Evolutionary conservation across 805 yeast genomes (phyloP), one percentile per base, ranked within the genome.

Genomic region (Saturnispora gosingensis): DNA sequence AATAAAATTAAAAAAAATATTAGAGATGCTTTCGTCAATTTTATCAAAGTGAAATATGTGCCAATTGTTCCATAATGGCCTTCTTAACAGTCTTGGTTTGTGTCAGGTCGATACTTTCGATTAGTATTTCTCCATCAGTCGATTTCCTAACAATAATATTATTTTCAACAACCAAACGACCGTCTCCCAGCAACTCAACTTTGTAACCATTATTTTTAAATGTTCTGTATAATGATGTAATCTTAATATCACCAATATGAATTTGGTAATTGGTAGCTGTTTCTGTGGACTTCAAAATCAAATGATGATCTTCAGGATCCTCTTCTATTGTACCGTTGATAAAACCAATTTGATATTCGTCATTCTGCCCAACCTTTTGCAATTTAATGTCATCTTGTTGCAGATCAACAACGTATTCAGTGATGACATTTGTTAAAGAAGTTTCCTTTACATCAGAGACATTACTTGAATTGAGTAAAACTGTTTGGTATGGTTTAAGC

Each of bases 131-230:
- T 43, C 97, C 95, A 46, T 88, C 88, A 43, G 77, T 83, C 3
- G 85, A 73, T 63, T 91, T 91, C 50, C 88, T 72, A 8, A 93
- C 80, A 1, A 87, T 83, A 16, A 93, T 77, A 49, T 72, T 72
- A 51, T 84, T 85, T 61, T 90, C 90, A 43, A 95, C 85, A 13
- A 90, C 95, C 39, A 93, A 70, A 0, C 89, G 82, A 64, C 98
- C 98, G 65, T 89, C 97, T 50, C 97, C 95, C 65, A 85, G 81
- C 65, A 91, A 88, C 61, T 90, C 97, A 0, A 95, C 97, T 49
- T 71, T 73, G 59, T 85, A 78, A 46, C 87, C 85, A 51, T 70
- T 67, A 5, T 73, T 69, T 30, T 73, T 68, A 36, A 93, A 71
- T 53, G 75, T 77, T 58, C 79, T 78, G 60, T 86, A 83, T 48